Evolutionary conservation across 306 rosid genomes (phyloP).

Genomic region (Ormosia semicastrata): DNA sequence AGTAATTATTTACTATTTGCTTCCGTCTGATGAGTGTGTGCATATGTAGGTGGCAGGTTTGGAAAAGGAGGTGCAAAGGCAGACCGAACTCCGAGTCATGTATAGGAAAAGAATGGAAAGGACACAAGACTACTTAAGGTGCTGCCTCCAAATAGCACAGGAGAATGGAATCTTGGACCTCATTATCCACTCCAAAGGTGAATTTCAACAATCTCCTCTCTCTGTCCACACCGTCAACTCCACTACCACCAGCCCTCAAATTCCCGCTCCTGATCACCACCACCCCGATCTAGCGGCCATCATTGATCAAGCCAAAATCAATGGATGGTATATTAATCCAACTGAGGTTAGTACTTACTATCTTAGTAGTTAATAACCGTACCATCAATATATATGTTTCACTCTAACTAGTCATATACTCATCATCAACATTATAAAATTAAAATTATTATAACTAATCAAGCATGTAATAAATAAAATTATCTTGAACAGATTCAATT

Average conservation of each 20-base stretch:
- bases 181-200: slow-evolving; percentile 25
- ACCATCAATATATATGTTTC: too few relatives aligned
- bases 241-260: slow-evolving; percentile 16
- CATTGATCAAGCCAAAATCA: slow-evolving; percentile 51
- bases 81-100: slow-evolving; percentile 41
- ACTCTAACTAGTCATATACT: too few relatives aligned
- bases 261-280: slow-evolving; percentile 13
- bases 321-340: slow-evolving; percentile 74
- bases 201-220: slow-evolving; percentile 30
- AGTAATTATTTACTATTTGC: not conserved
- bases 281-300: slow-evolving; percentile 46
- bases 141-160: slow-evolving; percentile 76
- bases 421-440: not conserved
- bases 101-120: slow-evolving; percentile 52
- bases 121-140: slow-evolving; percentile 58
- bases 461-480: not conserved
- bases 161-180: slow-evolving; percentile 63
- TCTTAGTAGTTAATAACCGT: too few relatives aligned
- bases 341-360: slow-evolving; percentile 44
- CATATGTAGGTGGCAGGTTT: slow-evolving; percentile 47
- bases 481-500: slow-evolving; percentile 40
- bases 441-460: not conserved
- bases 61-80: slow-evolving; percentile 63
- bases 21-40: not conserved
- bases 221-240: not conserved